Base-by-base conservation (phyloP, 768 basidiomycete species). In the Psilocybe cubensis region DNA sequence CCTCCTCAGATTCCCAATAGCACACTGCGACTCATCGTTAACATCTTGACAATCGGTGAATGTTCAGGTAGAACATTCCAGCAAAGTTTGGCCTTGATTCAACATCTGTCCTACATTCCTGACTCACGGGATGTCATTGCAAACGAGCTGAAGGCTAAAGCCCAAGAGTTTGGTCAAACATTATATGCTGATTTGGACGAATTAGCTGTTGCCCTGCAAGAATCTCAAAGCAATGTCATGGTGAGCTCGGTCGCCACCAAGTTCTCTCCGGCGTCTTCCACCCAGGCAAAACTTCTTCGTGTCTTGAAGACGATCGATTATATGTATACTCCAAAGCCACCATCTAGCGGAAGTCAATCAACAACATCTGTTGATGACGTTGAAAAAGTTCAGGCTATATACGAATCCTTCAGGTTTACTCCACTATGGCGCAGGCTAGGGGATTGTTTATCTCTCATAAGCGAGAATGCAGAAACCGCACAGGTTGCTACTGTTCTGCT, bases 261-360 rank as follows among this genome's bases (percentile, higher is more conserved):
- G 65, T 98, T 99, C 76, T 96, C 96, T 1, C 87, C 94, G 1
- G 88, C 96, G 1, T 96, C 96, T 1, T 96, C 96, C 0, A 85
- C 87, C 41, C 97, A 99, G 77, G 95, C 97, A n/a, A 97, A 97
- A 73, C 83, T 99, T 4, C 80, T 99, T 6, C 83, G 97, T 11
- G 89, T 99, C 12, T 79, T 99, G 62, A 99, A 98, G 76, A 97
- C 96, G 9, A 91, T 99, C 67, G 97, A 98, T 70, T 96, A 96
- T 71, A 96, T 97, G 86, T 94, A 91, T 72, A 87, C 89, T 1
- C 86, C 89, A 6, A 79, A 77, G 58, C 68, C 75, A 27, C 65
- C 78, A 8, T 64, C 79, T 25, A 67, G 75, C 2, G 57, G 52
- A 20, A 41, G 38, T 20, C 21, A 54, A 43, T 52, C 60, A 23